Percentiles rank a stretch among this genome's conserved stretches.
phyloP scores from a whole-genome alignment of 2,329 filamentous ascomycete species.

The Neofusicoccum sp. region DNA sequence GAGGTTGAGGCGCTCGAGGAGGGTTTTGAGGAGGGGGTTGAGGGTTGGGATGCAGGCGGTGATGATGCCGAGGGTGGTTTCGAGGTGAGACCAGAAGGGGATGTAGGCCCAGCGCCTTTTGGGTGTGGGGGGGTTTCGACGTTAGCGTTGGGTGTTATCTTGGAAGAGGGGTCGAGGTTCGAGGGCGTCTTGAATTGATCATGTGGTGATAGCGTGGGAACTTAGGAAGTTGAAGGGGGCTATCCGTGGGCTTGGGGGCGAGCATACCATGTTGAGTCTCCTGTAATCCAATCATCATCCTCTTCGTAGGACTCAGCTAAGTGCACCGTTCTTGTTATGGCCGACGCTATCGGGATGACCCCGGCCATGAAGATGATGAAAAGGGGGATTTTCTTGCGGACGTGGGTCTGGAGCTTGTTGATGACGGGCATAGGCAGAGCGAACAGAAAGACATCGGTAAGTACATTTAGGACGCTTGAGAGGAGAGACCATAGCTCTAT shows the following conservation, averaged over 20 bases:
- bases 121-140: neutral
- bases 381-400: neutral
- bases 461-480: neutral
- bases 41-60: constrained; percentile 9
- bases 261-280: neutral
- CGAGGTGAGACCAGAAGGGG: constrained; percentile 19
- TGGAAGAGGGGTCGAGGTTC: neutral
- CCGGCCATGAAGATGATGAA: neutral
- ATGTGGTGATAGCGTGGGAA: neutral
- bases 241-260: neutral
- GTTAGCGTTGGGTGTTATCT: neutral
- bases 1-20: neutral
- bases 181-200: too few species aligned
- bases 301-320: neutral
- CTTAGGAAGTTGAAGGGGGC: too few species aligned
- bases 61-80: constrained; percentile 18
- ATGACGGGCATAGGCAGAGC: constrained; percentile 1
- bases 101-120: constrained; percentile 12
- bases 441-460: constrained; percentile 7
- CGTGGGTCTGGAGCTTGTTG: neutral
- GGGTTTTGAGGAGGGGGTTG: neutral
- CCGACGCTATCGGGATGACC: neutral
- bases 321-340: neutral
- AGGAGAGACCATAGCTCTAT: neutral
- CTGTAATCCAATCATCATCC: neutral